Conservation (phyloP, 768 basidiomycete species). For the Trametes punicea region DNA sequence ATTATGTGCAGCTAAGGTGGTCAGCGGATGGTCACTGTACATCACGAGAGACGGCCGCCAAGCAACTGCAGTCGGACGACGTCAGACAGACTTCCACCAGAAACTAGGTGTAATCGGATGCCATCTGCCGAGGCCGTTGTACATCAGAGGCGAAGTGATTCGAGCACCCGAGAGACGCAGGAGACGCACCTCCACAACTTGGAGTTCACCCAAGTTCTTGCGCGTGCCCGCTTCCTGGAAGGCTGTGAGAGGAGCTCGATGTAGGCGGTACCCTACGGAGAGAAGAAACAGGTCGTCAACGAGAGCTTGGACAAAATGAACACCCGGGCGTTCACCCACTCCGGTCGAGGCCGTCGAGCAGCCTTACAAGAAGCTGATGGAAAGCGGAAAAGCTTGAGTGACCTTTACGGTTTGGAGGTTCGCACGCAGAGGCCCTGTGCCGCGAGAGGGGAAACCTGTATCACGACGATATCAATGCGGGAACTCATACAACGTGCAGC, state of each 20-base stretch:
- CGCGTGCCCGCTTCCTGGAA: slow-evolving; percentile 29
- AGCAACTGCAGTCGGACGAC: neutral
- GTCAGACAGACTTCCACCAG: slow-evolving; percentile 7
- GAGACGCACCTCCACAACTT: slow-evolving; percentile 24
- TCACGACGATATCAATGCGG: neutral
- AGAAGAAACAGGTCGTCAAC: too few relatives aligned
- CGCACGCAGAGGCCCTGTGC: slow-evolving; percentile 11
- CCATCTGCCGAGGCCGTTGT: neutral
- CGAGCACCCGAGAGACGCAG: neutral
- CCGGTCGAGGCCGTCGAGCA: slow-evolving; percentile 35
- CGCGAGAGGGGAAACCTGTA: neutral
- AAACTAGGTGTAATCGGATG: slow-evolving; percentile 4
- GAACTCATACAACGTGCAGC: neutral
- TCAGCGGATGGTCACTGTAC: neutral
- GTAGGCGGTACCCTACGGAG: slow-evolving; percentile 14
- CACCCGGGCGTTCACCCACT: slow-evolving; percentile 20
- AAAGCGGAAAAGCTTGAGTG: slow-evolving; percentile 32
- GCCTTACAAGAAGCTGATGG: slow-evolving; percentile 43
- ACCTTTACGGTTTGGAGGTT: slow-evolving; percentile 27
- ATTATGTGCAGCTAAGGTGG: neutral
- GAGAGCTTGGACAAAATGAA: neutral
- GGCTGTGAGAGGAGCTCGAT: slow-evolving; percentile 32
- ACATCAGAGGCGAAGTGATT: neutral
- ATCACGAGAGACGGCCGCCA: neutral
- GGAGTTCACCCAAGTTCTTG: slow-evolving; percentile 25